Conservation (phyloP, 805 yeast species). For the Metschnikowia santaceciliae region DNA sequence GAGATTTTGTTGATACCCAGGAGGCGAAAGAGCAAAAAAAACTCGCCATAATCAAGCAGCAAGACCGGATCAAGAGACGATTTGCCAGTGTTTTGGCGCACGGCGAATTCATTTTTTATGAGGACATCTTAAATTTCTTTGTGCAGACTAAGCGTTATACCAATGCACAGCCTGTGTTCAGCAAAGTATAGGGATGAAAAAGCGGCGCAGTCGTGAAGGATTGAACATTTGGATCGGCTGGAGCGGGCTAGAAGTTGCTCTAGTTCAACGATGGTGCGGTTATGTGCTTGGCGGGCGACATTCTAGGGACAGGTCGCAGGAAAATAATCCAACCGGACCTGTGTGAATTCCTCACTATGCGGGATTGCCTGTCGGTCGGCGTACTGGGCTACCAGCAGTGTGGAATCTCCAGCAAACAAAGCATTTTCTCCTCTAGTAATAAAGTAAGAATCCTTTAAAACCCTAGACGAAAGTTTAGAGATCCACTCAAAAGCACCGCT, state of each 20-base stretch:
- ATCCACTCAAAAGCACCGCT: neutral
- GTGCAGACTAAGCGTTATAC: conserved; percentile 15
- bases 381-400: neutral
- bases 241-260: neutral
- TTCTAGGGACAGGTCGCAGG: conserved; percentile 3
- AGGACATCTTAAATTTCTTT: conserved; percentile 28
- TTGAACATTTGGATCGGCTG: neutral
- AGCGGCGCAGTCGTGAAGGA: neutral
- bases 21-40: conserved; percentile 23
- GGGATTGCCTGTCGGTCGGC: neutral
- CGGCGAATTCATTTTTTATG: conserved; percentile 32
- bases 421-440: neutral
- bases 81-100: conserved; percentile 23
- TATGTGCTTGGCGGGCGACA: conserved; percentile 3
- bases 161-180: conserved; percentile 3
- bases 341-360: neutral
- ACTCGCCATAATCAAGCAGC: conserved; percentile 21
- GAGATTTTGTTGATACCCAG: conserved; percentile 35
- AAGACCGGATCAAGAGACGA: conserved; percentile 26
- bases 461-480: neutral
- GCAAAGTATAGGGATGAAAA: neutral
- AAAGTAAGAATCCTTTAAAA: too few species aligned
- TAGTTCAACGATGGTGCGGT: conserved; percentile 1
- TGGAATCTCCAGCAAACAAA: neutral
- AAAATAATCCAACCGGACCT: neutral